Base-by-base conservation (phyloP, 1,284 basidiomycete species). In the Naganishia sp. region DNA sequence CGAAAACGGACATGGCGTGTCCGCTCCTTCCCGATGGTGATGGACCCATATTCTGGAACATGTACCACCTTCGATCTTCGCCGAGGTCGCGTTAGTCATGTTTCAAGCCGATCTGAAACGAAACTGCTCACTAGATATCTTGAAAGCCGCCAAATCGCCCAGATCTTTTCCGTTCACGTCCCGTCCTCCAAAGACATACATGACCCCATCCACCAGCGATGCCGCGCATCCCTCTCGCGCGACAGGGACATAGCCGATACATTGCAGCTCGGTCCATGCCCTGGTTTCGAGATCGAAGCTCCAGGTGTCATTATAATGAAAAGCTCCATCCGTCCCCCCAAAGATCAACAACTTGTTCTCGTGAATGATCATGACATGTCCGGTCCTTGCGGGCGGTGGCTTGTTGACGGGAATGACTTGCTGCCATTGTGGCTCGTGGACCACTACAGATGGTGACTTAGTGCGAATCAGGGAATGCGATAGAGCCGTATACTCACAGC, bases 301-400 rank as follows among this genome's bases (percentile, higher is more conserved):
- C 96, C 96, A 99, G 6, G 95, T 99, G 76, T 99, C 96, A 79
- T 99, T 99, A 82, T 99, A 99, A 79, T 99, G 96, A 80, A 92
- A 99, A 76, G 91, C 89, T 31, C 94, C 95, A 74, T 99, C 96
- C 6, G 96, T 99, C 61, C 96, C 96, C 54, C 96, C 96, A 73
- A 99, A 99, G 65, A 96, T 83, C 73, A 91, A 87, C 67, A 99
- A 87, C 71, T 88, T 88, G 74, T 96, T 90, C 68, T 88, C 89
- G 75, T 86, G 85, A 1, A 92, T 89, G 57, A 98, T 86, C 74
- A 90, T 90, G 67, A 92, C 86, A 81, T 99, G 96, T 43, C 96
- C 95, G 1, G 96, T 98, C 69, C 96, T 86, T 66, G 87, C 85
- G 15, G 94, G 89, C 7, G 95, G 95, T 25, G 85, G 82, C 23